Percentiles rank a stretch among this genome's conserved stretches.
phyloP scores from a whole-genome alignment of 2,329 filamentous ascomycete genomes.

The Lachnellula arida region DNA sequence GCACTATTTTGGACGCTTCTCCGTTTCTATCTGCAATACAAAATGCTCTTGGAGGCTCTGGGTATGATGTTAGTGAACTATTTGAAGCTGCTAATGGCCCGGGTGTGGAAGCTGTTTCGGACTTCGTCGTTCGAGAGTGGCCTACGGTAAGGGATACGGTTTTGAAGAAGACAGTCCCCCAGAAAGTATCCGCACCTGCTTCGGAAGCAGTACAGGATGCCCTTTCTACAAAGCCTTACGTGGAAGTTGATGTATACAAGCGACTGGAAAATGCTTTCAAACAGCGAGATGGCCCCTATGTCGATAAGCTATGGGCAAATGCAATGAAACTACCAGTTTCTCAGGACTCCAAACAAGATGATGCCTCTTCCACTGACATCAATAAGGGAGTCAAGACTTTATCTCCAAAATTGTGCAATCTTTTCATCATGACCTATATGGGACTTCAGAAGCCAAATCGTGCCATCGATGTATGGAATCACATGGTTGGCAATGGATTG shows the following conservation, averaged over 20 bases:
- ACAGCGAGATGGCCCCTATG: constrained; percentile 16
- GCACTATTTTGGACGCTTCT: constrained; percentile 3
- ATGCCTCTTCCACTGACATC: background rate
- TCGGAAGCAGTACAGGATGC: background rate
- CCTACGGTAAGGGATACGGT: constrained; percentile 7
- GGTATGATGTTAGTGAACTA: constrained; percentile 7
- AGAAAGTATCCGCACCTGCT: background rate
- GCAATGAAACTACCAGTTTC: constrained; percentile 21
- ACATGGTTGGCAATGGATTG: constrained; percentile 49
- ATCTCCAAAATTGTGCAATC: constrained; percentile 35
- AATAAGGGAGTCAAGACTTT: constrained; percentile 7
- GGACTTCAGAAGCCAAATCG: constrained; percentile 36
- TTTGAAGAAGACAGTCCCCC: background rate
- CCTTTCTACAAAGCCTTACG: background rate
- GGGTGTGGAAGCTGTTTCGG: constrained; percentile 6
- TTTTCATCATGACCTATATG: constrained; percentile 45
- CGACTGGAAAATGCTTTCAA: constrained; percentile 22
- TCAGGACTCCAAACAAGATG: background rate
- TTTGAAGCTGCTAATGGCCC: background rate
- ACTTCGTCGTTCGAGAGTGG: constrained; percentile 19
- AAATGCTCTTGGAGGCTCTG: constrained; percentile 8
- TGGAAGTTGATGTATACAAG: constrained; percentile 5
- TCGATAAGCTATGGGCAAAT: constrained; percentile 25
- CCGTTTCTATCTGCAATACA: constrained; percentile 12
- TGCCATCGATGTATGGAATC: constrained; percentile 53